Base-by-base conservation (phyloP, 2,329 filamentous ascomycete species). In the Chaetomiaceae sp. region DNA sequence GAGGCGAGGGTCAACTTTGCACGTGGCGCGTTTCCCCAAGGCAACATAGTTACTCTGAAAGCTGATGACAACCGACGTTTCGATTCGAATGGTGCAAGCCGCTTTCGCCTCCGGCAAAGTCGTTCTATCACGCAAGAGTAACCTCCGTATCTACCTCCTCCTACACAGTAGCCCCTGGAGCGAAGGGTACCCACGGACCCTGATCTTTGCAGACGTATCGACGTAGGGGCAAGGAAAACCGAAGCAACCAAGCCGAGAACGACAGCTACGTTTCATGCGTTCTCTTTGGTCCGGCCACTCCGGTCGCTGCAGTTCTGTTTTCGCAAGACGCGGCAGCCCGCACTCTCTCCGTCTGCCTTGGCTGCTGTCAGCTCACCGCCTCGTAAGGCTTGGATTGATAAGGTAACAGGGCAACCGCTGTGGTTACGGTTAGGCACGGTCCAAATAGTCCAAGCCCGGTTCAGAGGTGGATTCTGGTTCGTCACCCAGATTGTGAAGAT, bases 301-400 rank as follows among this genome's bases (percentile, higher is more conserved):
- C 20, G 47, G 25, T 27, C n/a, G 27, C 23, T 17, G 23, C 45
- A 39, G 22, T n/a, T 25, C 8, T 12, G 2, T 20, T 23, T 7
- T 22, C 2, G 12, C 5, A 22, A n/a, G 19, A 23, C 36, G 37
- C 12, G 6, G 31, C 22, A 27, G 40, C 19, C 25, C 15, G 33
- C 22, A 23, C 29, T 9, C 17, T 23, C 9, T n/a, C n/a, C n/a
- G n/a, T n/a, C 27, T 20, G 33, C n/a, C 17, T 19, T 19, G 6
- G 8, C 2, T n/a, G 20, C 43, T 14, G 25, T 52, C 49, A 43
- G 29, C 51, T 47, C 51, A 53, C 50, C 50, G 50, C 50, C 50
- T 47, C 43, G 42, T 42, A 6, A 37, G 33, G 33, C 40, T 45
- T 43, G 15, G 7, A 14, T 42, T 49, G n/a, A 34, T 34, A 34